Base-by-base conservation (phyloP, 371 early-diverging fungal genomes). In the Paraphysoderma sedebokerense region DNA sequence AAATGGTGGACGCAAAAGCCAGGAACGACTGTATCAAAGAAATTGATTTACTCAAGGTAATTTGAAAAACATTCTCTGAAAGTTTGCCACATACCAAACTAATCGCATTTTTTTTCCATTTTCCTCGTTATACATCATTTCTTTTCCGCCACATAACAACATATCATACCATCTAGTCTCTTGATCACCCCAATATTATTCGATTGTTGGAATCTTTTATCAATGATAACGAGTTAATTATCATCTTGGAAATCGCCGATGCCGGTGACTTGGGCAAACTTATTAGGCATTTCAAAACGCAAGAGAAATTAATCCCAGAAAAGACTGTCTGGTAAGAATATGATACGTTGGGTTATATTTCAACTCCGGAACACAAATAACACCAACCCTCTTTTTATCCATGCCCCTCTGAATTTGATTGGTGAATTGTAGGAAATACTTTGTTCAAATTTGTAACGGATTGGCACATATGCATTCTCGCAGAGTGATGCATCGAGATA, bases 21-120 rank as follows among this genome's bases (percentile, higher is more conserved):
- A 48, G 51, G 12, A 26, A 47, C 33, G 51, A 51, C 45, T 51
- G 51, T 40, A 51, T 51, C 51, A 51, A 51, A 29, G 51, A 51
- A 23, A 51, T 46, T n/a, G 51, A 51, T 38, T 31, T 51, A 30
- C 36, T 51, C 22, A 51, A 51, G 46, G 46, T 46, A n/a, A 11
- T 32, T n/a, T 26, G 12, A 32, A 38, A 23, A 44, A 23, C 19
- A 12, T 19, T 11, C n/a, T 9, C 20, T n/a, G 9, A 12, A 11
- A 40, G 13, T 12, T 20, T 12, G 11, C 24, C 11, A 40, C 13
- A 11, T 19, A 11, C 32, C n/a, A 15, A 38, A 11, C 20, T 11
- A 11, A n/a, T n/a, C n/a, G n/a, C n/a, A n/a, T n/a, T n/a, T n/a
- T n/a, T n/a, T n/a, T n/a, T n/a, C n/a, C n/a, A n/a, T n/a, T n/a